A percentile compares a stretch with the other conserved stretches of the same genome.
phyloP scores from a whole-genome alignment of 2,329 filamentous ascomycete genomes.

The Emergomyces africanus region DNA sequence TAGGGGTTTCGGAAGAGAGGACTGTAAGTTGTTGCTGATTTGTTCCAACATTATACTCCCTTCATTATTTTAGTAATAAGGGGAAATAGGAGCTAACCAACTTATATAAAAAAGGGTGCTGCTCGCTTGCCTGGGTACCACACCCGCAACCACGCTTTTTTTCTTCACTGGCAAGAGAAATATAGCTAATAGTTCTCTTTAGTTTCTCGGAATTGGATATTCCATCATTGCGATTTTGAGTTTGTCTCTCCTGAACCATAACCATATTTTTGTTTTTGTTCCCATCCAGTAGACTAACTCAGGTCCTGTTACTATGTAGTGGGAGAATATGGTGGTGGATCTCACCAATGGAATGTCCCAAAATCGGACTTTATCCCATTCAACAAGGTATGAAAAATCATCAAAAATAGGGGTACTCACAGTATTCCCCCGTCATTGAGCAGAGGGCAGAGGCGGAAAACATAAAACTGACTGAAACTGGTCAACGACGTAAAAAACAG shows the following conservation, averaged over 20 bases:
- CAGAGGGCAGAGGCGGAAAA: background rate
- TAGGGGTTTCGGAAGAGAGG: constrained; percentile 15
- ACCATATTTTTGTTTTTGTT: background rate
- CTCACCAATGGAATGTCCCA: constrained; percentile 24
- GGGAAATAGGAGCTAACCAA: background rate
- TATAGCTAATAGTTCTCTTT: background rate
- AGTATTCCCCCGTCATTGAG: background rate
- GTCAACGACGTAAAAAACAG: constrained; percentile 11
- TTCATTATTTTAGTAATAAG: background rate
- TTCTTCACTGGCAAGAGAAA: background rate
- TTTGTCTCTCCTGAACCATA: background rate
- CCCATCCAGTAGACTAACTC: background rate
- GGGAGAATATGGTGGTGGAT: constrained; percentile 26
- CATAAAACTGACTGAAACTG: background rate
- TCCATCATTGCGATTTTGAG: constrained; percentile 3
- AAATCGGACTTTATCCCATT: constrained; percentile 20
- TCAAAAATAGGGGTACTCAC: too few species aligned
- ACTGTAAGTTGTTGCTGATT: constrained; percentile 14
- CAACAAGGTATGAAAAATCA: constrained; percentile 19
- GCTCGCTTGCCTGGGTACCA: background rate
- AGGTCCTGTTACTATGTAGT: constrained; percentile 11
- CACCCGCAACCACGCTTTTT: background rate
- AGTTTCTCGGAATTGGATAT: constrained; percentile 5
- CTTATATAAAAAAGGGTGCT: constrained; percentile 1
- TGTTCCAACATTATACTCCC: background rate